These are phyloP conservation scores for Pyrenopolyporus hunteri DNA, from an alignment of 495 filamentous ascomycete genomes.

Conservation along the genomic window DNA sequence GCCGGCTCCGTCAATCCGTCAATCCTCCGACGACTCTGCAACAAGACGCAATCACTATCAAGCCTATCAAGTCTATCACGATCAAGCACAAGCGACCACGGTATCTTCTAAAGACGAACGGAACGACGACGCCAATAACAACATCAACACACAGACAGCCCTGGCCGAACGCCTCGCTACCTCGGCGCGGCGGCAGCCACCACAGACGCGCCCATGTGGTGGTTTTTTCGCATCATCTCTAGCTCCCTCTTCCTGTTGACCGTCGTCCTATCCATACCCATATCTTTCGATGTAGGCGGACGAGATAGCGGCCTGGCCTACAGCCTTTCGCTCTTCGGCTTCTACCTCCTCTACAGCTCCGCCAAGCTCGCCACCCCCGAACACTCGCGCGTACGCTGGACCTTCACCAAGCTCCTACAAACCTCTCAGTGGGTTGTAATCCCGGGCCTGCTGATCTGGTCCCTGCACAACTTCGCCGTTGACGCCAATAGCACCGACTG, in stretches of 20 bases:
- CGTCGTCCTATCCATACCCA: slow-evolving; percentile 89
- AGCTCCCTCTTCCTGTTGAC: slow-evolving; percentile 81
- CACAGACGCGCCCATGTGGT: slow-evolving; percentile 61
- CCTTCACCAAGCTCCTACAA: slow-evolving; percentile 66
- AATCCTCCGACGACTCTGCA: too few relatives aligned
- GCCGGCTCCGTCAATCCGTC: too few relatives aligned
- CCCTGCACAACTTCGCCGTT: slow-evolving; percentile 89
- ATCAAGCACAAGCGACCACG: slow-evolving; percentile 1
- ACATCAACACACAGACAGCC: slow-evolving; percentile 18
- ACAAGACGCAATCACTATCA: neutral
- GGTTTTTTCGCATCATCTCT: slow-evolving; percentile 74
- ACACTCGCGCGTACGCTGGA: slow-evolving; percentile 73
- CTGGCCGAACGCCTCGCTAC: slow-evolving; percentile 44
- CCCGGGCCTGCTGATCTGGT: slow-evolving; percentile 88
- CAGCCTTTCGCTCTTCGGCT: slow-evolving; percentile 81
- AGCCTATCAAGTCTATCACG: too few relatives aligned
- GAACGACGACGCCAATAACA: neutral
- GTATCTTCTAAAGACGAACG: slow-evolving; percentile 13
- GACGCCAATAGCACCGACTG: slow-evolving; percentile 77
- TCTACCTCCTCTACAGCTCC: slow-evolving; percentile 87
- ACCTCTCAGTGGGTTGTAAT: slow-evolving; percentile 83
- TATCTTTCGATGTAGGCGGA: slow-evolving; percentile 97
- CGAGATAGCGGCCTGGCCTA: slow-evolving; percentile 91
- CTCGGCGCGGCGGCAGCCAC: slow-evolving; percentile 45
- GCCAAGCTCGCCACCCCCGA: slow-evolving; percentile 83